phyloP scores from a whole-genome alignment of 2,329 filamentous ascomycete species.

The Chrysoporthe cubensis region DNA sequence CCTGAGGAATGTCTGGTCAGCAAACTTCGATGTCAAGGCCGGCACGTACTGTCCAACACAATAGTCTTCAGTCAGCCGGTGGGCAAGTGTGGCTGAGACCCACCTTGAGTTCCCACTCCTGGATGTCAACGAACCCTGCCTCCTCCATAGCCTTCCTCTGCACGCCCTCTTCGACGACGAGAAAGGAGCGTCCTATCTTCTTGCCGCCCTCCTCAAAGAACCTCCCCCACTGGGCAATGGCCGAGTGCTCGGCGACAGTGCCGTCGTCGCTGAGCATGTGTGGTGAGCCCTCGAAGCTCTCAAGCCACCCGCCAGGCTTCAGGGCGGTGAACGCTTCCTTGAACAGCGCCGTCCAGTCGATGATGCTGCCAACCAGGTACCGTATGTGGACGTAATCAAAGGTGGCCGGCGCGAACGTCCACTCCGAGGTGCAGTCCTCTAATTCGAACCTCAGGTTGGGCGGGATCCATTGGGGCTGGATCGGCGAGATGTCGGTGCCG shows the following conservation, averaged over 20 bases:
- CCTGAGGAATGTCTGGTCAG: slow-evolving; percentile 24
- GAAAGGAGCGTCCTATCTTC: slow-evolving; percentile 49
- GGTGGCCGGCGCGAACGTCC: slow-evolving; percentile 48
- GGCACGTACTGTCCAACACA: neutral
- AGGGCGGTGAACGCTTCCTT: slow-evolving; percentile 52
- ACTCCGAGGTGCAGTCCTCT: slow-evolving; percentile 61
- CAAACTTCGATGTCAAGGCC: neutral
- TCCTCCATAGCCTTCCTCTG: slow-evolving; percentile 56
- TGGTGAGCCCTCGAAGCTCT: slow-evolving; percentile 32
- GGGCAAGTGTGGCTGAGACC: slow-evolving; percentile 4
- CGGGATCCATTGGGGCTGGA: slow-evolving; percentile 60
- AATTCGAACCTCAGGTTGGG: slow-evolving; percentile 60
- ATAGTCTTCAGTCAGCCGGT: neutral
- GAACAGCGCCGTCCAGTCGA: slow-evolving; percentile 56
- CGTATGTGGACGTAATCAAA: slow-evolving; percentile 65
- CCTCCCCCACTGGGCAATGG: slow-evolving; percentile 34
- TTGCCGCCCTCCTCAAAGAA: slow-evolving; percentile 47
- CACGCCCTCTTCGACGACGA: slow-evolving; percentile 55
- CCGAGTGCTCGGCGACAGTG: slow-evolving; percentile 27
- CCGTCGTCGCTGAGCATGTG: slow-evolving; percentile 35
- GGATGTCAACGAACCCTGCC: slow-evolving; percentile 61
- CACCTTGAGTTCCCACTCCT: slow-evolving; percentile 56
- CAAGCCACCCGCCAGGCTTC: slow-evolving; percentile 53
- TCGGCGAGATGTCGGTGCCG: slow-evolving; percentile 62
- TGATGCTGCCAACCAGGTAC: slow-evolving; percentile 55